Evolutionary conservation across 768 basidiomycete species (phyloP), one percentile per base, ranked within the genome.

Genomic region (Bullera alba): DNA sequence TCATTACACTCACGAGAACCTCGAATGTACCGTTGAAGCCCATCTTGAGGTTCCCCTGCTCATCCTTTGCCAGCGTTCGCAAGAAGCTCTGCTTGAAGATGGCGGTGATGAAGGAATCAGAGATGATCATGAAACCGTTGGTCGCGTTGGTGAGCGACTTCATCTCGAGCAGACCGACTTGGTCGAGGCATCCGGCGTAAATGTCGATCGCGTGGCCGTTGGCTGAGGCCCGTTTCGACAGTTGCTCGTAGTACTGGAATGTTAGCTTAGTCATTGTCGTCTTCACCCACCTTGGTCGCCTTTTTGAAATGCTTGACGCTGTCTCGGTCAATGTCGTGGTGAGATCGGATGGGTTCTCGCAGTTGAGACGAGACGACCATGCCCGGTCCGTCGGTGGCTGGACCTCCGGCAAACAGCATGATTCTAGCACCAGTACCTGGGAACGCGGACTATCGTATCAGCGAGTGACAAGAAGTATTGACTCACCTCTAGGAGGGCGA

Each of bases 61-160:
- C 87, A 58, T 93, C 93, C 72, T 95, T 96, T 66, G 79, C 82
- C 73, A 99, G 90, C 35, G 93, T 77, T 35, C 91, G 82, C 35
- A 95, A 79, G 83, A 95, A 96, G 63, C 85, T 87, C 73, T 96
- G 93, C 77, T 97, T 97, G 82, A 97, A 97, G 70, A 97, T 95
- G 22, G 90, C 90, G 8, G 93, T 97, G 10, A 87, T 83, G 72
- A 97, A 99, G 0, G 91, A 92, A 67, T 99, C 95, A 32, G 93
- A 90, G 29, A 97, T 79, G 22, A 97, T 87, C 59, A 97, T 92
- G 57, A 85, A 85, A 52, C 95, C 95, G 67, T 96, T 97, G 39
- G 95, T 99, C 17, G 85, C 90, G 72, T 93, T 97, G 37, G 90
- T 81, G 49, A 97, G 75, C 0, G 86, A 85, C 70, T 91, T 95